Evolutionary conservation across 345 rosid species (phyloP).

Genomic region (Lumnitzera racemosa): DNA sequence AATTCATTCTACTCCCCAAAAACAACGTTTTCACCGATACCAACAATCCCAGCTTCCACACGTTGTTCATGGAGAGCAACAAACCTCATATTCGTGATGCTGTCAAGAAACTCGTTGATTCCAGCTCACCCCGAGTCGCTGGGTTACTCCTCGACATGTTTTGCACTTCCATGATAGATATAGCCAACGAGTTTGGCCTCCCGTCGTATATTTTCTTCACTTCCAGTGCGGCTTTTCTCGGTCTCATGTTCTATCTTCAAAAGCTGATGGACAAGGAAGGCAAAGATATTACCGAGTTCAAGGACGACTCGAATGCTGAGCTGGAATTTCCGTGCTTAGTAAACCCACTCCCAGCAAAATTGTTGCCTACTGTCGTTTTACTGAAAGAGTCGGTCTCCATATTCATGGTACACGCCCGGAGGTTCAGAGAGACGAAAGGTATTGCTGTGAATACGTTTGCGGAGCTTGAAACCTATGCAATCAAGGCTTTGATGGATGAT

Average conservation of each 20-base stretch:
- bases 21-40: not conserved
- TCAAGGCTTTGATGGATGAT: slow-evolving; percentile 2
- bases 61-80: slow-evolving; percentile 14
- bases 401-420: slow-evolving; percentile 12
- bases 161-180: slow-evolving; percentile 22
- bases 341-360: slow-evolving; percentile 15
- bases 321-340: slow-evolving; percentile 19
- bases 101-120: slow-evolving; percentile 9
- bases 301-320: slow-evolving; percentile 10
- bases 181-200: slow-evolving; percentile 23
- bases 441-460: slow-evolving; percentile 25
- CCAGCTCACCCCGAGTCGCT: slow-evolving; percentile 11
- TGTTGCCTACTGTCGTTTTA: slow-evolving; percentile 19
- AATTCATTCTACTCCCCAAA: slow-evolving; percentile 3
- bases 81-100: slow-evolving; percentile 19
- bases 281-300: slow-evolving; percentile 15
- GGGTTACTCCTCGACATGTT: slow-evolving; percentile 35
- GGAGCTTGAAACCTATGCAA: slow-evolving; percentile 27
- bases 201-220: slow-evolving; percentile 28
- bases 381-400: slow-evolving; percentile 18
- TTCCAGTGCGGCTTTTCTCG: slow-evolving; percentile 28
- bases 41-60: slow-evolving; percentile 5
- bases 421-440: slow-evolving; percentile 16
- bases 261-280: slow-evolving; percentile 9
- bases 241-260: slow-evolving; percentile 15